Percentiles rank a stretch among this genome's conserved stretches.
These are phyloP conservation scores for Wickerhamiella kazuoi DNA, from an alignment of 805 yeast species.

Conservation along the genomic window DNA sequence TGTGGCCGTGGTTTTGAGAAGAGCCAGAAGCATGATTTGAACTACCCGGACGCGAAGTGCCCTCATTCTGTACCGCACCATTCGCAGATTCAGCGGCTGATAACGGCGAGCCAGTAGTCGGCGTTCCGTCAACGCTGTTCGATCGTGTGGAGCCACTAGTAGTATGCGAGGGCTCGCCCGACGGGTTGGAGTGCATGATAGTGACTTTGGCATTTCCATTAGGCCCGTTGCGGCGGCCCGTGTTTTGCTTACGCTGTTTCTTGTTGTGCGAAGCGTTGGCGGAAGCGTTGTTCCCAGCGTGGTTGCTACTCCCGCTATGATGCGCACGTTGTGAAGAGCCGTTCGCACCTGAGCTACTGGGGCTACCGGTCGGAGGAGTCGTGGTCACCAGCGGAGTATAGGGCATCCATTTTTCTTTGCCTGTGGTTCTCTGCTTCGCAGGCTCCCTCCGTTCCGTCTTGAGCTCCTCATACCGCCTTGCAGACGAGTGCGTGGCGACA, in stretches of 20 bases:
- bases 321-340: no score
- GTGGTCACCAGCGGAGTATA: slow-evolving; percentile 13
- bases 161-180: background rate
- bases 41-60: no score
- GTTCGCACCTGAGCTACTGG: background rate
- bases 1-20: slow-evolving; percentile 5
- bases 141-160: background rate
- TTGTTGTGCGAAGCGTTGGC: no score
- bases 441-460: slow-evolving; percentile 11
- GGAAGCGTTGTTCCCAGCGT: no score
- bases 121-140: background rate
- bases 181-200: background rate
- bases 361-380: slow-evolving; percentile 3
- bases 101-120: background rate
- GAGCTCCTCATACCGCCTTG: slow-evolving; percentile 4
- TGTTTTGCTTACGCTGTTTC: background rate
- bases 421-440: slow-evolving; percentile 17
- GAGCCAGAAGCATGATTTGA: no score
- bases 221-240: slow-evolving; percentile 1
- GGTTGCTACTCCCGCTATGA: no score
- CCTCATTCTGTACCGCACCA: no score
- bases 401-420: slow-evolving; percentile 35
- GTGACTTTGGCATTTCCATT: slow-evolving; percentile 2
- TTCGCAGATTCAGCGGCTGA: background rate
- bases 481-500: background rate